Base-by-base conservation (phyloP, 2,329 filamentous ascomycete species). In the Colletotrichum zoysiae region DNA sequence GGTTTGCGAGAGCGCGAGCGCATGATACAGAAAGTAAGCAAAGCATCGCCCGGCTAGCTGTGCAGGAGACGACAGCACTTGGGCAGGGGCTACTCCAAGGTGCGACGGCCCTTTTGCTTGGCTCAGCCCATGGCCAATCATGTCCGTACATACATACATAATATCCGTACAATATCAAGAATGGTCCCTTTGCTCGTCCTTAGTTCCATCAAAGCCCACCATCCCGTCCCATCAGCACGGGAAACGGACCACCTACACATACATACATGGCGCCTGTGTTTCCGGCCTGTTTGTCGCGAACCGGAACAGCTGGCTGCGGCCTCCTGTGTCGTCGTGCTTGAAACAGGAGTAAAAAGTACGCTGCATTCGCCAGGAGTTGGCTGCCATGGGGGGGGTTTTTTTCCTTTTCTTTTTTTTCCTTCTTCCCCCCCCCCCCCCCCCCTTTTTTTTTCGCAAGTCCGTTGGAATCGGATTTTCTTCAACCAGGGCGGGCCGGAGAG, bases 301-400 rank as follows among this genome's bases (percentile, higher is more conserved):
- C 53, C n/a, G 18, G 46, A 38, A 40, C 35, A 16, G n/a, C 56
- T 42, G 56, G 48, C 48, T 62, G 48, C 48, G 16, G 38, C 35
- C 23, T 51, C 38, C 7, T 53, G 44, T 46, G 35, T 51, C 53
- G 35, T 35, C 26, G 42, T 57, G 26, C 58, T 68, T 69, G 65
- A 71, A 69, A 69, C 69, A 68, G 69, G 69, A 69, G 40, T 40
- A 58, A 23, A n/a, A 48, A n/a, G 46, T 23, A 46, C 18, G 44
- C 44, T 46, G 9, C 46, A 30, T 59, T 23, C 11, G 57, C 51
- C 58, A n/a, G 40, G 65, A 65, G 11, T 33, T 44, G 65, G 11
- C 33, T 50, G 35, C 44, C 44, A 56, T 61, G 50, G 30, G n/a
- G n/a, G n/a, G n/a, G n/a, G n/a, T 63, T 71, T 58, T 63, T 42